phyloP scores from a whole-genome alignment of 2,329 filamentous ascomycete species.

The Phialemoniopsis sp. region DNA sequence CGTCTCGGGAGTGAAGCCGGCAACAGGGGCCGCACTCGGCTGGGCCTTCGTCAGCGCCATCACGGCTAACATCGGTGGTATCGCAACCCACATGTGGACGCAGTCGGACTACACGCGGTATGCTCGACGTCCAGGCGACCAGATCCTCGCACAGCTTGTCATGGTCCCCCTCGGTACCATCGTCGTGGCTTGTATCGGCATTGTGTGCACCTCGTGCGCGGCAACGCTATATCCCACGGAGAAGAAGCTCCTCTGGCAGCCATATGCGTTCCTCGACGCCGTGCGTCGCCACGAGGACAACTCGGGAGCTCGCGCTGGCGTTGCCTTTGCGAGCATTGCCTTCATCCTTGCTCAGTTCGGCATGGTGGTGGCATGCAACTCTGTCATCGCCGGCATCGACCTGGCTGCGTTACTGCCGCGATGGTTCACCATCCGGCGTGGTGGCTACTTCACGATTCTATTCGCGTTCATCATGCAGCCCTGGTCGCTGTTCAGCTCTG shows the following conservation, averaged over 20 bases:
- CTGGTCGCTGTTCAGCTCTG: constrained; percentile 14
- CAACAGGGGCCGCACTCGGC: constrained; percentile 10
- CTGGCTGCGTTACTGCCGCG: constrained; percentile 21
- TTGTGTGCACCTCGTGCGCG: constrained; percentile 22
- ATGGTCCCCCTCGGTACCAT: constrained; percentile 19
- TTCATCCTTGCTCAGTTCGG: constrained; percentile 14
- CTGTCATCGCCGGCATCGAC: constrained; percentile 16
- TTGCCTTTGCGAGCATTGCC: constrained; percentile 13
- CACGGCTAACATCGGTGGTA: constrained; percentile 20
- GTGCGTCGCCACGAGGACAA: constrained; percentile 10
- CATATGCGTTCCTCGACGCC: constrained; percentile 18
- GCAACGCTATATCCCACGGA: constrained; percentile 16
- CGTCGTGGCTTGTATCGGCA: constrained; percentile 19
- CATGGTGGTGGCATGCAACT: constrained; percentile 13
- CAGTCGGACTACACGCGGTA: constrained; percentile 24
- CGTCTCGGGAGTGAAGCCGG: constrained; percentile 13
- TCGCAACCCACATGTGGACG: constrained; percentile 19
- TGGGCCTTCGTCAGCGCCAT: constrained; percentile 21
- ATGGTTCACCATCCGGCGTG: constrained; percentile 10
- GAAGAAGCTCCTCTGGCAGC: constrained; percentile 19
- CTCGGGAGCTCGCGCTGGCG: constrained; percentile 9
- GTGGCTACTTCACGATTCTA: constrained; percentile 11
- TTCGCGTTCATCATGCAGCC: constrained; percentile 16
- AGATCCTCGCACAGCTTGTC: constrained; percentile 18
- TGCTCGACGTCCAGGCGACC: constrained; percentile 19